Evolutionary conservation across 2,329 filamentous ascomycete species (phyloP), one percentile per base, ranked within the genome.

Genomic region (Sporothrix phasma): DNA sequence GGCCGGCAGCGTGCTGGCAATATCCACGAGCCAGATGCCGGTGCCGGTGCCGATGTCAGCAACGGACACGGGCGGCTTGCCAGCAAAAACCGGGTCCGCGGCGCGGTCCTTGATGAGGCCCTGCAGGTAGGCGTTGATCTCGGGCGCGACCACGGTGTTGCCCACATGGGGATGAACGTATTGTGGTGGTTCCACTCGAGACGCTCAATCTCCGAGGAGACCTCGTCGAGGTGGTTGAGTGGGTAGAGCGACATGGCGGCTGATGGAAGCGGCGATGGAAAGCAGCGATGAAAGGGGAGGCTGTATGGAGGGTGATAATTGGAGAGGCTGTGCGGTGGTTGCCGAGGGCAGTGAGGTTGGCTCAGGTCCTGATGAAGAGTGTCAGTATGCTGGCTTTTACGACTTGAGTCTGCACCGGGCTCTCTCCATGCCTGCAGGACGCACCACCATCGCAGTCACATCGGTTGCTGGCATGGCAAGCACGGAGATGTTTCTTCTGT

Each of bases 21-120:
- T 41, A 13, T 67, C 66, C 34, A 41, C 64, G 7, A 67, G 66
- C 66, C 66, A 67, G 29, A 67, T 31, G 31, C 66, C 66, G 1
- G 64, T 66, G 31, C 66, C 66, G 6, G 64, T 66, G 37, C 61
- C 64, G 13, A 67, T 34, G 13, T 56, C 51, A 11, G 51, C 51
- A 2, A 56, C 31, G 1, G 51, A 56, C n/a, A 56, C 51, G 4
- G 51, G 51, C 1, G 51, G 51, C 31, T 24, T 4, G 19, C 51
- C 51, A 3, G 11, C 17, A 15, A 24, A 43, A n/a, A n/a, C 53
- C 19, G 24, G 19, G 13, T 22, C 8, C 1, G 24, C n/a, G 3
- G 10, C 17, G 3, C 58, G 15, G 7, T 7, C 26, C 29, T 46
- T 34, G 41, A 60, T 17, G 15, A 60, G 58, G 17, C 26, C 31